Evolutionary conservation across 1,284 basidiomycete species (phyloP).

Genomic region (Anthracocystis panici-leucophaei): DNA sequence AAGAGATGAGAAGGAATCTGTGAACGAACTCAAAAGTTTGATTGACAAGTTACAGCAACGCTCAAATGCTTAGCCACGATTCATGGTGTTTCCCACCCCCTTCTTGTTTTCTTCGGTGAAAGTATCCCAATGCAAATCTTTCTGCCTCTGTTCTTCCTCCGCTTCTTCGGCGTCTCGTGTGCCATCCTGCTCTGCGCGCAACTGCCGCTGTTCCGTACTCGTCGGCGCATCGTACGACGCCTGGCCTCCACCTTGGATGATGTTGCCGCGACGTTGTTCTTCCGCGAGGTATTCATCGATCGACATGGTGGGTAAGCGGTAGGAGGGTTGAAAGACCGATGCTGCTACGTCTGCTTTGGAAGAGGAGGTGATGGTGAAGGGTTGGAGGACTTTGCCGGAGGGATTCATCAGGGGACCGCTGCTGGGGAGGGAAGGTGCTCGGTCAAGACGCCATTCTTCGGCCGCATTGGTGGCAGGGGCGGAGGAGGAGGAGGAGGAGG

Average conservation of each 20-base stretch:
- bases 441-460: slow-evolving; percentile 62
- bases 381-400: slow-evolving; percentile 62
- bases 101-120: slow-evolving; percentile 69
- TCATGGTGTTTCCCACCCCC: slow-evolving; percentile 94
- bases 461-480: background rate
- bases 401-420: slow-evolving; percentile 58
- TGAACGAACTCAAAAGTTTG: slow-evolving; percentile 8
- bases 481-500: background rate
- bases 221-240: slow-evolving; percentile 37
- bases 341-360: slow-evolving; percentile 75
- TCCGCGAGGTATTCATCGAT: slow-evolving; percentile 94
- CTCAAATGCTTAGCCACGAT: slow-evolving; percentile 75
- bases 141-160: slow-evolving; percentile 73
- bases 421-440: background rate
- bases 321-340: slow-evolving; percentile 87
- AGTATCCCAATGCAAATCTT: slow-evolving; percentile 60
- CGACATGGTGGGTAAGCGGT: slow-evolving; percentile 92
- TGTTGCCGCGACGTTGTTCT: slow-evolving; percentile 84
- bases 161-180: slow-evolving; percentile 78
- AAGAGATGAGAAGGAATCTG: slow-evolving; percentile 13
- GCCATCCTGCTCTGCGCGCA: slow-evolving; percentile 79
- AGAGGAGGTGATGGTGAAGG: slow-evolving; percentile 60
- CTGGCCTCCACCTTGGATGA: slow-evolving; percentile 81
- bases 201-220: slow-evolving; percentile 71
- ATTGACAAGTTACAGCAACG: slow-evolving; percentile 2